Evolutionary conservation across 1,139 yeast genomes (phyloP).

Genomic region (Geotrichum citri-aurantii): DNA sequence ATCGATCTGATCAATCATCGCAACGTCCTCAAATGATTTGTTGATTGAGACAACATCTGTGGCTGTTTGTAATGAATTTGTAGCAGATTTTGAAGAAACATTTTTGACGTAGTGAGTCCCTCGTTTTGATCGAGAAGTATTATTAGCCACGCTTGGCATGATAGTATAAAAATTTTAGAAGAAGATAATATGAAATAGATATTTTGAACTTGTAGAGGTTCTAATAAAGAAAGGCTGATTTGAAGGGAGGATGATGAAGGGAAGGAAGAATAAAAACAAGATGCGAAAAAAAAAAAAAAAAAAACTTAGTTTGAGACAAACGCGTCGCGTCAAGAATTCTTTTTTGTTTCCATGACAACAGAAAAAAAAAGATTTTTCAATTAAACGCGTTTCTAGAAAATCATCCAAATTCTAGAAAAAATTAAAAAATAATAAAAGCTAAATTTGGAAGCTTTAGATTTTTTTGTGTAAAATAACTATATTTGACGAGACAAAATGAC

Average conservation of each 20-base stretch:
- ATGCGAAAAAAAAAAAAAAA: neutral
- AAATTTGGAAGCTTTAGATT: no score
- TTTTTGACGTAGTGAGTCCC: constrained; percentile 14
- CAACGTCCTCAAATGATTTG: constrained; percentile 27
- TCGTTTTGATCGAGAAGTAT: constrained; percentile 7
- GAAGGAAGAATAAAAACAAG: neutral
- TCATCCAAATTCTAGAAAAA: neutral
- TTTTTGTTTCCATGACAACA: neutral
- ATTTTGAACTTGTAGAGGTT: neutral
- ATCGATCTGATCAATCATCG: constrained; percentile 43
- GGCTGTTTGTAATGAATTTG: constrained; percentile 1
- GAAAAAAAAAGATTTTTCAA: neutral
- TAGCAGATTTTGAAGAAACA: neutral
- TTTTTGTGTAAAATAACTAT: no score
- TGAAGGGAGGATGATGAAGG: neutral
- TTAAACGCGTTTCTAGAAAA: neutral
- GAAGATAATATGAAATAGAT: no score
- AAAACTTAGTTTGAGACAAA: neutral
- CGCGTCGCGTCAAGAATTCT: neutral
- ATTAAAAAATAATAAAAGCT: no score
- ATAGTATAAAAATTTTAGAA: neutral
- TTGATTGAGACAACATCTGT: constrained; percentile 18
- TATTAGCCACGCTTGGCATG: constrained; percentile 6
- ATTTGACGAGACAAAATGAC: no score
- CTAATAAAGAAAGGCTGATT: neutral